Evolutionary conservation across 495 filamentous ascomycete genomes (phyloP), one percentile per base, ranked within the genome.

Genomic region (Margaritispora aquatica): DNA sequence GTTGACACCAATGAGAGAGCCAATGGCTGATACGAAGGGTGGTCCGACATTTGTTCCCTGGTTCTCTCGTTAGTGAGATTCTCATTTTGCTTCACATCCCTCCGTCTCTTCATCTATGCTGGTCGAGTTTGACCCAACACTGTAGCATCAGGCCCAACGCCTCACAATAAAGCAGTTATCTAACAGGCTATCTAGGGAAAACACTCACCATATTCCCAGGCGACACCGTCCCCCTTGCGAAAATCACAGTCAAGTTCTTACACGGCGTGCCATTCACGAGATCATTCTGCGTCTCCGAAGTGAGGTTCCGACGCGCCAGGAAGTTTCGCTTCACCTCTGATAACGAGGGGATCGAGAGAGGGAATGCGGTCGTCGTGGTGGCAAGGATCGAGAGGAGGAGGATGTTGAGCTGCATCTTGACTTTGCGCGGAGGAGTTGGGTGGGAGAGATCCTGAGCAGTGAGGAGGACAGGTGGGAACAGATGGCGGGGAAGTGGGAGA

Each of bases 211-310:
- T 66, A 48, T 68, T 70, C 8, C 74, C 74, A 2, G 65, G 63
- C 36, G 74, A 71, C 29, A 66, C 61, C 1, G 74, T 74, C 2
- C 73, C 74, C 9, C 74, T 66, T 27, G 74, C 74, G 55, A 68
- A 76, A 27, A 76, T 70, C 44, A 76, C 60, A 2, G 73, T 76
- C 21, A 69, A 60, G 9, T 67, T 60, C 10, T 62, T 70, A 63
- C 73, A 76, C 8, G 60, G 22, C 0, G 56, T 51, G 29, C 55
- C 46, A 26, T 54, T 27, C 11, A 54, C 52, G 1, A 74, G 59
- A 24, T 74, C 71, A 47, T 74, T 73, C 38, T 70, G 59, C 1
- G 63, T 68, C 15, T 57, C 63, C 9, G 19, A 23, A 2, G 22
- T 48, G 15, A 51, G 31, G 31, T 55, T 17, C 2, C 46, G 48